These are phyloP conservation scores for Neofusicoccum cordaticola DNA, from an alignment of 2,329 filamentous ascomycete genomes.

Conservation along the genomic window DNA sequence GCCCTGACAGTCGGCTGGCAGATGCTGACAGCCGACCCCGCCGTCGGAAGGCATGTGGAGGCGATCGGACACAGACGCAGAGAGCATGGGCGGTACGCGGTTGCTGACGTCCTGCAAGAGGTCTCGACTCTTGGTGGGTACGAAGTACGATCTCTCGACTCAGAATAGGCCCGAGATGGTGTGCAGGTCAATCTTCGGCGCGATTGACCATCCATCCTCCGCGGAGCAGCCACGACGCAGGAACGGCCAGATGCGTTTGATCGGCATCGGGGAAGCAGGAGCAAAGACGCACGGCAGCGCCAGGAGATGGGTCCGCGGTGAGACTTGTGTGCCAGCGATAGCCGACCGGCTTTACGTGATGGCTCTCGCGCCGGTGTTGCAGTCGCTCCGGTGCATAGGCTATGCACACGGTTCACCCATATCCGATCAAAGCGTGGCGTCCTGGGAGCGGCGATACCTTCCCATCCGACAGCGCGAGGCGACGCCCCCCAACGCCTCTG, in stretches of 20 bases:
- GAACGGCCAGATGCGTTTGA: background rate
- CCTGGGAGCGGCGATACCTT: too few relatives aligned
- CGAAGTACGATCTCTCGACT: background rate
- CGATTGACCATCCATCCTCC: background rate
- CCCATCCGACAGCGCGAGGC: too few relatives aligned
- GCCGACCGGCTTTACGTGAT: too few relatives aligned
- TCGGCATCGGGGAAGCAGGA: background rate
- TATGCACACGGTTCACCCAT: too few relatives aligned
- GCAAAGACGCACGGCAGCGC: background rate
- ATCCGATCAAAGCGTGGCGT: too few relatives aligned
- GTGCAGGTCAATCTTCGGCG: background rate
- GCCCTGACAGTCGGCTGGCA: background rate
- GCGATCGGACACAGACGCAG: background rate
- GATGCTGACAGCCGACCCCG: too few relatives aligned
- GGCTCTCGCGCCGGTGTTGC: too few relatives aligned
- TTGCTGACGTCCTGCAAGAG: background rate
- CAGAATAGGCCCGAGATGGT: background rate
- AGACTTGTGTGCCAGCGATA: too few relatives aligned
- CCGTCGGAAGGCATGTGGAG: too few relatives aligned
- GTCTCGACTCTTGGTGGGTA: background rate
- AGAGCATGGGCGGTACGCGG: background rate
- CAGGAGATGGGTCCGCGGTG: background rate
- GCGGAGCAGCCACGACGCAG: background rate
- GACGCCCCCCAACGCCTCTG: background rate
- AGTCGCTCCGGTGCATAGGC: too few relatives aligned